phyloP scores from a whole-genome alignment of 2,329 filamentous ascomycete species.

The Rutstroemia sp. region DNA sequence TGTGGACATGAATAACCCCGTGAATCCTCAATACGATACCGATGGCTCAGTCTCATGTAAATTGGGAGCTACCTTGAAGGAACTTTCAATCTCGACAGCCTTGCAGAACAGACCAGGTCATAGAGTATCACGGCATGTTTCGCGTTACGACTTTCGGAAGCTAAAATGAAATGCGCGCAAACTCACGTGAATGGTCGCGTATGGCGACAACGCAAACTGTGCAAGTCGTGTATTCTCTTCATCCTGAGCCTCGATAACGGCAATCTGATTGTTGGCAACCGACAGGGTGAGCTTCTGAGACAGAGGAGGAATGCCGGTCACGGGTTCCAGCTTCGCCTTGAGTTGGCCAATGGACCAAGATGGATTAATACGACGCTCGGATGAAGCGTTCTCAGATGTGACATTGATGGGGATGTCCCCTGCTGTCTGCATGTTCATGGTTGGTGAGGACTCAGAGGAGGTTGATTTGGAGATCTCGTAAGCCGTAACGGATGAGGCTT shows the following conservation, averaged over 20 bases:
- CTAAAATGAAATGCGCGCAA: conserved; percentile 1
- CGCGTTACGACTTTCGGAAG: conserved; percentile 4
- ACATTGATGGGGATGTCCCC: conserved; percentile 69
- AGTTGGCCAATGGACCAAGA: conserved; percentile 83
- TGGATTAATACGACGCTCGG: conserved; percentile 85
- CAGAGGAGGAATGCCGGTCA: conserved; percentile 82
- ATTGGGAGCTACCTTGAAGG: not conserved
- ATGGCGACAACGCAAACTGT: conserved; percentile 60
- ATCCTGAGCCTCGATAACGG: conserved; percentile 60
- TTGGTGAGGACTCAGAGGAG: not conserved
- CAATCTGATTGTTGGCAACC: conserved; percentile 49
- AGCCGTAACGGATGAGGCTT: conserved; percentile 4
- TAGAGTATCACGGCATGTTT: conserved; percentile 11
- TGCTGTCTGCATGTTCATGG: conserved; percentile 8
- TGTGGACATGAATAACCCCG: not conserved
- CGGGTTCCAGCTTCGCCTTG: conserved; percentile 81
- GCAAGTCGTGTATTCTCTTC: conserved; percentile 63
- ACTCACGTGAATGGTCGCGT: conserved; percentile 77
- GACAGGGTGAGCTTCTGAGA: conserved; percentile 71
- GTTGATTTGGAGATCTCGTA: not conserved
- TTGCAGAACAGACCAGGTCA: conserved; percentile 8
- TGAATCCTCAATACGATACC: not conserved
- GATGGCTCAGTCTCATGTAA: conserved; percentile 1
- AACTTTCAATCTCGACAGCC: conserved; percentile 2
- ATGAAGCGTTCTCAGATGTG: conserved; percentile 67